Conservation (phyloP, 73 alveolate species). For the Blepharisma japonicum region DNA sequence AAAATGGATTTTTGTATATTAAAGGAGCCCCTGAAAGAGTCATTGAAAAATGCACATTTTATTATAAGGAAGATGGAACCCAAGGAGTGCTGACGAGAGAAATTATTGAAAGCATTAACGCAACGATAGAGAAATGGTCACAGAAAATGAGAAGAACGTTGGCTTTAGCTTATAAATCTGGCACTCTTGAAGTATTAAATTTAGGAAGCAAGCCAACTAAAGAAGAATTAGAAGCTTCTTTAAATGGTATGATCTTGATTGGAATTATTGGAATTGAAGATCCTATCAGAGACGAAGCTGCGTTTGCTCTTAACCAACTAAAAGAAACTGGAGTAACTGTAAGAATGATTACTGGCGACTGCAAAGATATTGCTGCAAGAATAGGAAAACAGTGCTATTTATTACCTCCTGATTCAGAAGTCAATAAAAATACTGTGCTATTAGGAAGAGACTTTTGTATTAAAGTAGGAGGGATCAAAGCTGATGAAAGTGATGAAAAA, state of each 20-base stretch:
- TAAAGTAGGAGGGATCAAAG: conserved; percentile 36
- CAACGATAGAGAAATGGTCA: background rate
- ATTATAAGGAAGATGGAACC: background rate
- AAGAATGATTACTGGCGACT: conserved; percentile 96
- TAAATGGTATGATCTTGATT: conserved; percentile 54
- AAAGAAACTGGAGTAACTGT: conserved; percentile 80
- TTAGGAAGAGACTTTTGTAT: conserved; percentile 60
- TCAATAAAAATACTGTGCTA: conserved; percentile 77
- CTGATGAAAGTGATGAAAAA: background rate
- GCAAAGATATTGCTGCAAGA: conserved; percentile 82
- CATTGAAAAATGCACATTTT: conserved; percentile 60
- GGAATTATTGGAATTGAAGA: conserved; percentile 87
- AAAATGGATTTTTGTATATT: conserved; percentile 60
- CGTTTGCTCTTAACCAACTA: conserved; percentile 71
- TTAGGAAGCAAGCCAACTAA: background rate
- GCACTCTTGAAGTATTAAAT: background rate
- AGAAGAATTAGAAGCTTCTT: background rate
- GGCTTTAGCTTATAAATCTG: conserved; percentile 17
- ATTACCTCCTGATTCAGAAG: conserved; percentile 45
- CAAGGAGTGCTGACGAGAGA: background rate
- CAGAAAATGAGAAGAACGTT: background rate
- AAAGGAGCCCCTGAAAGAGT: conserved; percentile 93
- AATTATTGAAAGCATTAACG: background rate
- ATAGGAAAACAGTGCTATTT: conserved; percentile 90
- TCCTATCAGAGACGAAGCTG: conserved; percentile 79